Percentiles rank a stretch among this genome's conserved stretches.
Evolutionary conservation across 345 rosid species (phyloP).

Genomic region (Boechera retrofracta): DNA sequence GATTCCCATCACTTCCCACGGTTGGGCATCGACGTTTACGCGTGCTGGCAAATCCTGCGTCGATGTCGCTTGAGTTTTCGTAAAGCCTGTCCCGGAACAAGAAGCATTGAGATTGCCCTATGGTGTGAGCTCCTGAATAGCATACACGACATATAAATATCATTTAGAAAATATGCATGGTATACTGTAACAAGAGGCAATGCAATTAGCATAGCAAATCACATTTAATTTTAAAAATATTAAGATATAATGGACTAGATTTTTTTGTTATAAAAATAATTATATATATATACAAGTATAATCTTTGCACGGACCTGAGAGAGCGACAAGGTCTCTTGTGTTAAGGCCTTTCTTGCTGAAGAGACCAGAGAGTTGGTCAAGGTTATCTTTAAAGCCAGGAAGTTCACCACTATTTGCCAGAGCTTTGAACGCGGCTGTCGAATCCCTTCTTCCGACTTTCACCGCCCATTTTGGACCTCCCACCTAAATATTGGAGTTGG

Average conservation of each 20-base stretch:
- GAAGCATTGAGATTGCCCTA: constrained; percentile 59
- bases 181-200: neutral
- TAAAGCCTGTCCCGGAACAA: constrained; percentile 53
- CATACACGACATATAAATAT: neutral
- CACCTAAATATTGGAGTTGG: constrained; percentile 29
- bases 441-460: constrained; percentile 54
- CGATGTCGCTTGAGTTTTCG: constrained; percentile 49
- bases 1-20: neutral
- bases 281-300: neutral
- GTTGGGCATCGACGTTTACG: constrained; percentile 47
- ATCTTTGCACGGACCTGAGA: constrained; percentile 34
- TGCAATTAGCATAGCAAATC: neutral
- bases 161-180: neutral
- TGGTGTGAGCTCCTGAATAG: constrained; percentile 51
- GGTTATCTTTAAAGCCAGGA: constrained; percentile 28
- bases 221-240: neutral
- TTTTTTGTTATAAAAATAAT: too few species aligned
- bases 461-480: constrained; percentile 61
- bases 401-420: constrained; percentile 37
- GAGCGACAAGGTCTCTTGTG: constrained; percentile 47
- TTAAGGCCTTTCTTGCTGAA: constrained; percentile 44
- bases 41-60: constrained; percentile 51
- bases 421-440: constrained; percentile 37
- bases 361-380: constrained; percentile 26
- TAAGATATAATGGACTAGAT: neutral